Evolutionary conservation across 805 yeast genomes (phyloP).

Genomic region (Candida cerambycidarum): DNA sequence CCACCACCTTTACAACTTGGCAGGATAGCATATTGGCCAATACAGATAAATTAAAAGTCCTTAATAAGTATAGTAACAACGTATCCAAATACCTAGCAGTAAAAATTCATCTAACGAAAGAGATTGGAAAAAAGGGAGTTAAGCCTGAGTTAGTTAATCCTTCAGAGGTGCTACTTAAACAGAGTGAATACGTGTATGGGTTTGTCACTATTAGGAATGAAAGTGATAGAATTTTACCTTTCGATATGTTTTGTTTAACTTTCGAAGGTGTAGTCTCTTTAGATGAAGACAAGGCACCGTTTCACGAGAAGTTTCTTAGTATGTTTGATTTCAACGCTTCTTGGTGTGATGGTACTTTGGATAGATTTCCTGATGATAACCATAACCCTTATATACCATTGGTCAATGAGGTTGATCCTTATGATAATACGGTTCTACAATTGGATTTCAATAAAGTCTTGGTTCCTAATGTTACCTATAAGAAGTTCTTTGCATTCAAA

Average conservation of each 20-base stretch:
- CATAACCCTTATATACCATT: slow-evolving; percentile 27
- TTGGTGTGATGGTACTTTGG: slow-evolving; percentile 36
- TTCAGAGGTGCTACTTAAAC: slow-evolving; percentile 29
- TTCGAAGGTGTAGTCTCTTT: slow-evolving; percentile 36
- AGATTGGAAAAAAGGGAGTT: slow-evolving; percentile 33
- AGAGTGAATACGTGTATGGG: slow-evolving; percentile 40
- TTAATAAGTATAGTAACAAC: slow-evolving; percentile 29
- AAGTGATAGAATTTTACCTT: slow-evolving; percentile 28
- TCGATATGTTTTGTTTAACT: slow-evolving; percentile 40
- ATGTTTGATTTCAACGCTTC: slow-evolving; percentile 45
- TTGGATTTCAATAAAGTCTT: slow-evolving; percentile 27
- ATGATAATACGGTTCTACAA: slow-evolving; percentile 28
- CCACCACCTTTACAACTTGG: slow-evolving; percentile 16
- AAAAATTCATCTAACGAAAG: slow-evolving; percentile 32
- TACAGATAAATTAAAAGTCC: slow-evolving; percentile 31
- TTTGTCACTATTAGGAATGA: slow-evolving; percentile 32
- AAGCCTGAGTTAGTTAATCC: slow-evolving; percentile 32
- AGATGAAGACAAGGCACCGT: slow-evolving; percentile 13
- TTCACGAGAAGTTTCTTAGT: slow-evolving; percentile 26
- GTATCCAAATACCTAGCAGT: slow-evolving; percentile 27
- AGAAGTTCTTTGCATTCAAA: slow-evolving; percentile 41
- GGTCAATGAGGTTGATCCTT: slow-evolving; percentile 26
- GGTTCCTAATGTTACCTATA: slow-evolving; percentile 33
- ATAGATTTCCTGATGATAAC: slow-evolving; percentile 32
- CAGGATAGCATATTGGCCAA: slow-evolving; percentile 39